Evolutionary conservation across 2,329 filamentous ascomycete species (phyloP), one percentile per base, ranked within the genome.

Genomic region (Colletotrichum tabaci): DNA sequence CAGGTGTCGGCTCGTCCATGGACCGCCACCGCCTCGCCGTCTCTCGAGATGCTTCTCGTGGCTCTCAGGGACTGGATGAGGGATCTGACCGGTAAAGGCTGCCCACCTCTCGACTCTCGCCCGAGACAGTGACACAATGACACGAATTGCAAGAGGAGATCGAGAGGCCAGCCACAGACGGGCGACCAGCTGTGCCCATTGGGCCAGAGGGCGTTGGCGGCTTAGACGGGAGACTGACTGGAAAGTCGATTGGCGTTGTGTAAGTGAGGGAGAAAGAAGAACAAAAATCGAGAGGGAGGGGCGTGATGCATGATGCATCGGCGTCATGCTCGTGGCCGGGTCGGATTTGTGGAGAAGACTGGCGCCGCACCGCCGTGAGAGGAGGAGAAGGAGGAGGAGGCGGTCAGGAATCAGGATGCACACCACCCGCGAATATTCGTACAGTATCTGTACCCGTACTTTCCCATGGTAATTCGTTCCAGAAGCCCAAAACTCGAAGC

Each of bases 321-420:
- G 47, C 46, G 44, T 61, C 52, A 55, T 30, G 38, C 61, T 63
- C 61, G 56, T 67, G 67, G 67, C 42, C 42, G 49, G 50, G 42
- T 61, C 26, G 49, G 67, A 67, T 71, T 67, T 66, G 63, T 71
- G 56, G 64, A 66, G 67, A 71, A 26, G 49, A 53, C 50, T 38
- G 26, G 52, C 52, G n/a, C 30, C 30, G 30, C 38, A 38, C 35
- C 35, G 35, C 35, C 35, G 35, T 38, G 35, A 38, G 9, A 10
- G 35, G 35, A 38, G 35, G 35, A 38, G 2, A 10, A 38, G 35
- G 0, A 38, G 10, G 52, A 67, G 65, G 68, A 68, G 68, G 68
- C 68, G 68, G 68, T 71, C 68, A 68, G 42, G 30, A 66, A 65
- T 71, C 68, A 68, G 42, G 30, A 66, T 23, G 53, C 42, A 56